Evolutionary conservation across 768 basidiomycete species (phyloP).

Genomic region (Rhodotorula sphaerocarpa): DNA sequence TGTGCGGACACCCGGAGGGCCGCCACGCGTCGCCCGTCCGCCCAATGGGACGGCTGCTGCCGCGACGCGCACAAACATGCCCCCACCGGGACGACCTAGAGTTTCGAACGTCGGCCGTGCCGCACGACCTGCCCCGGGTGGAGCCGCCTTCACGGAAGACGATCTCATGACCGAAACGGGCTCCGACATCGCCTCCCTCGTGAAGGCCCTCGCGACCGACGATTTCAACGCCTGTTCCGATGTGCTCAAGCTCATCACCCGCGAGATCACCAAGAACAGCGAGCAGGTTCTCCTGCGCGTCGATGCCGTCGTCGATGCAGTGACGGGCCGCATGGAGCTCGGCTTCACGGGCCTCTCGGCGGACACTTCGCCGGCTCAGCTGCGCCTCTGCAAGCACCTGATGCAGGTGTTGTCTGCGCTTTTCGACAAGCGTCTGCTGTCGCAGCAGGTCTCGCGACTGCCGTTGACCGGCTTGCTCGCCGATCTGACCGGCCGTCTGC

Average conservation of each 20-base stretch:
- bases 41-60: slow-evolving; percentile 1
- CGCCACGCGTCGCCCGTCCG: slow-evolving; percentile 3
- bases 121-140: not conserved
- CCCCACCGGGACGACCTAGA: slow-evolving; percentile 19
- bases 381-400: slow-evolving; percentile 90
- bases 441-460: slow-evolving; percentile 75
- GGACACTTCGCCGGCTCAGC: slow-evolving; percentile 45
- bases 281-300: slow-evolving; percentile 68
- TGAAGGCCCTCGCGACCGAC: slow-evolving; percentile 20
- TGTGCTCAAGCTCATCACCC: slow-evolving; percentile 85
- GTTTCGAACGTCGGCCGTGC: too few species aligned
- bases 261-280: slow-evolving; percentile 66
- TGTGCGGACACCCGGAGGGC: too few species aligned
- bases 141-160: slow-evolving; percentile 18
- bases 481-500: slow-evolving; percentile 78
- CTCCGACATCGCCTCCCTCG: slow-evolving; percentile 15
- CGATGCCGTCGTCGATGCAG: slow-evolving; percentile 75
- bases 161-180: slow-evolving; percentile 24
- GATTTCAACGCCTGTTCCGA: slow-evolving; percentile 81
- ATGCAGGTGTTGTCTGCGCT: slow-evolving; percentile 93
- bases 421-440: slow-evolving; percentile 79
- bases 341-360: slow-evolving; percentile 57
- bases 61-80: not conserved
- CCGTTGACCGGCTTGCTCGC: slow-evolving; percentile 79
- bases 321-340: slow-evolving; percentile 83